Evolutionary conservation across 2,329 filamentous ascomycete species (phyloP).

Genomic region (Amauroascus verrucosus): DNA sequence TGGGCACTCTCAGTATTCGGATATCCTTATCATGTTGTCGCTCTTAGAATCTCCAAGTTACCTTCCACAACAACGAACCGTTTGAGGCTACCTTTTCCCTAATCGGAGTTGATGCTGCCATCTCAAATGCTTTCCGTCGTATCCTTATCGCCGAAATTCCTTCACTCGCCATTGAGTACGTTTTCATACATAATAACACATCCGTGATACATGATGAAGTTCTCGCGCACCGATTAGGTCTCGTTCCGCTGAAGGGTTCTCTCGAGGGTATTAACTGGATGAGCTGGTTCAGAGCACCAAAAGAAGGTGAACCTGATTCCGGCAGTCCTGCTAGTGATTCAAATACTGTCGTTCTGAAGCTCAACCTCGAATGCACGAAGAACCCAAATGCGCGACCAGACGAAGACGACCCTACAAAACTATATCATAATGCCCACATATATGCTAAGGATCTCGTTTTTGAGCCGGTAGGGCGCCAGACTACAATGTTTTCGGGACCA

Average conservation of each 20-base stretch:
- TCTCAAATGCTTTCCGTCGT: slow-evolving; percentile 94
- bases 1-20: slow-evolving; percentile 37
- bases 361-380: slow-evolving; percentile 70
- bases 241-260: slow-evolving; percentile 78
- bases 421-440: slow-evolving; percentile 76
- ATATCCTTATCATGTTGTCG: neutral
- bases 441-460: slow-evolving; percentile 72
- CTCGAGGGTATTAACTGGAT: slow-evolving; percentile 70
- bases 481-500: slow-evolving; percentile 49
- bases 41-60: slow-evolving; percentile 54
- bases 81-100: slow-evolving; percentile 80
- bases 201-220: slow-evolving; percentile 98
- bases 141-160: slow-evolving; percentile 93
- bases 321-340: slow-evolving; percentile 54
- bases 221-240: slow-evolving; percentile 75
- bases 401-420: slow-evolving; percentile 70
- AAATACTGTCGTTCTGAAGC: slow-evolving; percentile 73
- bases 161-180: slow-evolving; percentile 84
- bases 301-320: slow-evolving; percentile 49
- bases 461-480: slow-evolving; percentile 63
- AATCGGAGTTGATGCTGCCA: slow-evolving; percentile 78
- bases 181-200: slow-evolving; percentile 92
- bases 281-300: slow-evolving; percentile 68
- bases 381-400: slow-evolving; percentile 60
- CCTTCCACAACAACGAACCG: slow-evolving; percentile 74